Evolutionary conservation across 2,329 filamentous ascomycete species (phyloP).

Genomic region (Exophiala sideris): DNA sequence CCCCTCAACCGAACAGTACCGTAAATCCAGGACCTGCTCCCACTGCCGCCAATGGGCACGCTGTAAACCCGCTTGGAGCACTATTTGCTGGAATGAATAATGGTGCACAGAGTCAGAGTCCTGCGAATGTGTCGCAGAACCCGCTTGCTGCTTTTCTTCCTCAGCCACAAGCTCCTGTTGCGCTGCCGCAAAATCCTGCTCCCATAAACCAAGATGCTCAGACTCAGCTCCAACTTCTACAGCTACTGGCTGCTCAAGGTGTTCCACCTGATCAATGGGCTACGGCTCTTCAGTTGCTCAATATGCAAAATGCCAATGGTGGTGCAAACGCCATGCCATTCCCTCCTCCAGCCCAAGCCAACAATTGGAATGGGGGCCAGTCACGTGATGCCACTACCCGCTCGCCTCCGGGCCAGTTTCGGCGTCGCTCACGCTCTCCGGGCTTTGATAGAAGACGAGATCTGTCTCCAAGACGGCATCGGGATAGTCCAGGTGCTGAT

Average conservation of each 20-base stretch:
- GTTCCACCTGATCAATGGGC: conserved; percentile 74
- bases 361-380: conserved; percentile 40
- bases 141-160: conserved; percentile 43
- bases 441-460: conserved; percentile 68
- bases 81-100: conserved; percentile 47
- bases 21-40: conserved; percentile 45
- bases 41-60: conserved; percentile 46
- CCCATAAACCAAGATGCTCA: conserved; percentile 48
- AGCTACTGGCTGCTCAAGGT: conserved; percentile 71
- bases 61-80: conserved; percentile 59
- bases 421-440: conserved; percentile 77
- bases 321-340: conserved; percentile 37
- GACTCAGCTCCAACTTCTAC: conserved; percentile 73
- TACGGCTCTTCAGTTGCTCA: conserved; percentile 53
- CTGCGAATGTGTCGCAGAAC: conserved; percentile 33
- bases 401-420: conserved; percentile 59
- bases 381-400: conserved; percentile 55
- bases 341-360: conserved; percentile 26
- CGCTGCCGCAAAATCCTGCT: conserved; percentile 22
- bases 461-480: conserved; percentile 59
- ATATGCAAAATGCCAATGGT: conserved; percentile 35
- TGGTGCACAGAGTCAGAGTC: conserved; percentile 37
- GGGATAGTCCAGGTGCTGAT: conserved; percentile 66
- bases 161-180: conserved; percentile 36
- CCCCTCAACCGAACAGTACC: conserved; percentile 36